Evolutionary conservation across 2,329 filamentous ascomycete genomes (phyloP).

Genomic region (Emydomyces testavorans): DNA sequence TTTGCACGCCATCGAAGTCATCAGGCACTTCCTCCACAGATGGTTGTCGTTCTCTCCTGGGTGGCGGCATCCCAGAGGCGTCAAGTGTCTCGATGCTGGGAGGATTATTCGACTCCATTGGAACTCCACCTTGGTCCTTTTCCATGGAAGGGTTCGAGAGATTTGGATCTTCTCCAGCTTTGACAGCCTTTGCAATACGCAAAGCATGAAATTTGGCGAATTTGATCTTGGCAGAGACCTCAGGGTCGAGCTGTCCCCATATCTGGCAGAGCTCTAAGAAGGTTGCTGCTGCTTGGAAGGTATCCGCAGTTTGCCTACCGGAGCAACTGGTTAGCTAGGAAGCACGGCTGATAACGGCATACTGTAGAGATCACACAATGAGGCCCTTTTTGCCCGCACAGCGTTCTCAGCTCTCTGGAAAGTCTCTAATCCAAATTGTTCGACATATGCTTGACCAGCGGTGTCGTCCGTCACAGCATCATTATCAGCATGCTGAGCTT

Average conservation of each 20-base stretch:
- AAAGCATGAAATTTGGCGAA: slow-evolving; percentile 94
- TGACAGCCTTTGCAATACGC: slow-evolving; percentile 80
- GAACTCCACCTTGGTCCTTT: slow-evolving; percentile 41
- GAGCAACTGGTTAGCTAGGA: not conserved
- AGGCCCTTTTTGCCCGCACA: slow-evolving; percentile 70
- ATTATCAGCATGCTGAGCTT: slow-evolving; percentile 60
- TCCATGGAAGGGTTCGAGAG: slow-evolving; percentile 57
- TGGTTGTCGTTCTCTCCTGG: slow-evolving; percentile 35
- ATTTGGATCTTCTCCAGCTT: slow-evolving; percentile 85
- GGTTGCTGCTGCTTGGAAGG: slow-evolving; percentile 80
- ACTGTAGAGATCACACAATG: slow-evolving; percentile 44
- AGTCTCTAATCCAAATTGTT: slow-evolving; percentile 84
- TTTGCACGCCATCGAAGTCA: slow-evolving; percentile 41
- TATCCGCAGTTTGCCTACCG: slow-evolving; percentile 86
- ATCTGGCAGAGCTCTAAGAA: slow-evolving; percentile 82
- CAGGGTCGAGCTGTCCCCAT: slow-evolving; percentile 64
- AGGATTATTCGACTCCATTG: slow-evolving; percentile 52
- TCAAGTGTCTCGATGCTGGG: slow-evolving; percentile 45
- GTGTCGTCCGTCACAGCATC: slow-evolving; percentile 77
- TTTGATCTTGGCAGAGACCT: slow-evolving; percentile 77
- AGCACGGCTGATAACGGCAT: not conserved
- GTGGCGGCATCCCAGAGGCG: slow-evolving; percentile 32
- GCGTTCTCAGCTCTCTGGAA: slow-evolving; percentile 75
- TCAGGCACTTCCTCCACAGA: slow-evolving; percentile 52
- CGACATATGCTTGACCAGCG: slow-evolving; percentile 80